Percentiles rank a stretch among this genome's conserved stretches.
phyloP scores from a whole-genome alignment of 1,284 basidiomycete genomes.

The Paramarasmius palmivorus region DNA sequence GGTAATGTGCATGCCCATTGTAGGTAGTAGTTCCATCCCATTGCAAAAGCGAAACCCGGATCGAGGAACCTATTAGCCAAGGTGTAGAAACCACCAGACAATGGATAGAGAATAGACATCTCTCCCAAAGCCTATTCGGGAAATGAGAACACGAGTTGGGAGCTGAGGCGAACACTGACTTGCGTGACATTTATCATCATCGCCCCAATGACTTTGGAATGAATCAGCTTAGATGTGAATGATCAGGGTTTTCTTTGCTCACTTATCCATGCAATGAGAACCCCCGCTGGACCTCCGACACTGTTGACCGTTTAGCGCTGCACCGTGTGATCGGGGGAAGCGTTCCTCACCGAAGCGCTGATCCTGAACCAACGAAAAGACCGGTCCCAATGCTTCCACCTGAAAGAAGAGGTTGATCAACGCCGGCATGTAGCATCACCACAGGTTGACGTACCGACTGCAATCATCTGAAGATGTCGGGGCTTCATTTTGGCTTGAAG shows the following conservation, averaged over 20 bases:
- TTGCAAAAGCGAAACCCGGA: constrained; percentile 53
- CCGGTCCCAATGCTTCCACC: constrained; percentile 55
- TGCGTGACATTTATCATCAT: constrained; percentile 50
- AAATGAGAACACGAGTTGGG: neutral
- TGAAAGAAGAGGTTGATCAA: constrained; percentile 10
- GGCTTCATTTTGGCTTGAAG: constrained; percentile 48
- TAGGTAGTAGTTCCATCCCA: constrained; percentile 52
- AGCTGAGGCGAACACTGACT: constrained; percentile 21
- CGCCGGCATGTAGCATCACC: neutral
- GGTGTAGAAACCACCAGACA: constrained; percentile 53
- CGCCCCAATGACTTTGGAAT: constrained; percentile 43
- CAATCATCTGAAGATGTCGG: constrained; percentile 45
- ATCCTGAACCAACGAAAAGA: constrained; percentile 54
- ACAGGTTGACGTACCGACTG: constrained; percentile 35
- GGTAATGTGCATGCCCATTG: constrained; percentile 45
- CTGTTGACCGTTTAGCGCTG: no score
- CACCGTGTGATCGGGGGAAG: no score
- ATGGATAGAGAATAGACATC: constrained; percentile 55
- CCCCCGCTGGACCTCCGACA: constrained; percentile 38
- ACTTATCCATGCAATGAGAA: constrained; percentile 43
- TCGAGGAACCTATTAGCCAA: constrained; percentile 47
- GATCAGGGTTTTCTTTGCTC: no score
- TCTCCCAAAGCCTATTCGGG: constrained; percentile 40
- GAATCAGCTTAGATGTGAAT: no score
- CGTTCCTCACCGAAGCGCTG: constrained; percentile 26